These are phyloP conservation scores for Gaertneriomyces sp. DNA, from an alignment of 192 early-diverging fungal species.

Conservation along the genomic window DNA sequence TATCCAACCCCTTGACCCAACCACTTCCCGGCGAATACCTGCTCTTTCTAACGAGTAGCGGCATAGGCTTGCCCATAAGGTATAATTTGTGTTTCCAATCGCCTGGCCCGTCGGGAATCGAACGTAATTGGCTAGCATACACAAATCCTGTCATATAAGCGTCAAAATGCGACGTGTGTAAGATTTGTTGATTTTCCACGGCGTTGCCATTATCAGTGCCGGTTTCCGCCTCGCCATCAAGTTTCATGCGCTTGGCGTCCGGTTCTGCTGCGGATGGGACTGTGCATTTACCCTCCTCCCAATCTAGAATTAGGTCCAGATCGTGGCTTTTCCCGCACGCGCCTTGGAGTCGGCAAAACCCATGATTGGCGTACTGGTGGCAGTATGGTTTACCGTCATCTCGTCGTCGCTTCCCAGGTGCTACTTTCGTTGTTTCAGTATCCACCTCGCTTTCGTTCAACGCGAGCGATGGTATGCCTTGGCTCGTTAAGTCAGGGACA, in stretches of 20 bases:
- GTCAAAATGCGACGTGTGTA: constrained; percentile 88
- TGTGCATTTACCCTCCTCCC: constrained; percentile 40
- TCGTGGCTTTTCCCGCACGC: constrained; percentile 75
- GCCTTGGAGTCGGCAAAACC: no score
- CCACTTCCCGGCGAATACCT: constrained; percentile 55
- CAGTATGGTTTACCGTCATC: constrained; percentile 56
- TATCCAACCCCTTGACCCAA: no score
- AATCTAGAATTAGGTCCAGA: constrained; percentile 83
- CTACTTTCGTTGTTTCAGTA: no score
- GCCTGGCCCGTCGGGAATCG: constrained; percentile 34
- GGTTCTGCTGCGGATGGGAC: constrained; percentile 34
- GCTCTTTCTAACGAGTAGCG: constrained; percentile 63
- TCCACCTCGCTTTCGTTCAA: no score
- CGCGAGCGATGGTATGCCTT: no score
- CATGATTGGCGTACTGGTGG: constrained; percentile 64
- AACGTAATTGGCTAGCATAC: constrained; percentile 60
- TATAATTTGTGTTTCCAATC: constrained; percentile 69
- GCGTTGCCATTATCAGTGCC: constrained; percentile 4
- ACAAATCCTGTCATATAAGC: constrained; percentile 96
- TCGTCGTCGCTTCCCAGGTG: no score
- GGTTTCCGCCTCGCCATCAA: constrained; percentile 15
- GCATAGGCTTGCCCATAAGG: constrained; percentile 75
- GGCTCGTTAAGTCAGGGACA: no score
- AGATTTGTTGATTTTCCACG: not conserved
- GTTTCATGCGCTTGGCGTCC: constrained; percentile 4